Percentiles rank a stretch among this genome's conserved stretches.
Evolutionary conservation across 1,284 basidiomycete genomes (phyloP).

Genomic region (Pterulicium gracile): DNA sequence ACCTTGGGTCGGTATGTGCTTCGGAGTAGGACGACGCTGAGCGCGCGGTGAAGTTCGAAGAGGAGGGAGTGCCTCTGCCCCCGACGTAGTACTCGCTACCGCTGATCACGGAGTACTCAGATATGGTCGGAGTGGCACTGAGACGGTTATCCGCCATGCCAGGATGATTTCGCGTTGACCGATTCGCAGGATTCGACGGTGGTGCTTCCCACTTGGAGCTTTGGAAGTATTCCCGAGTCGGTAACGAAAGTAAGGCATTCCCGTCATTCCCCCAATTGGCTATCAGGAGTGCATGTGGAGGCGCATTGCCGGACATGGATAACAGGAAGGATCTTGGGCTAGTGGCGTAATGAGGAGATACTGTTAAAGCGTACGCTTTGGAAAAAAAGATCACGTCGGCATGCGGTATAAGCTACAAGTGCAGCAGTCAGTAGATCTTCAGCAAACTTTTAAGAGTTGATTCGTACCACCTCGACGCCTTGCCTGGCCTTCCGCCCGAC

Average conservation of each 20-base stretch:
- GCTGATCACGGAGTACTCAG: constrained; percentile 48
- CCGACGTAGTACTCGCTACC: constrained; percentile 69
- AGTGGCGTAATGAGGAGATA: constrained; percentile 42
- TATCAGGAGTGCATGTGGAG: constrained; percentile 66
- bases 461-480: constrained; percentile 66
- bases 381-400: constrained; percentile 70
- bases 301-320: constrained; percentile 51
- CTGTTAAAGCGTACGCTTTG: constrained; percentile 51
- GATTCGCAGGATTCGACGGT: constrained; percentile 3
- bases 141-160: constrained; percentile 12
- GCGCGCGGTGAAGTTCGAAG: constrained; percentile 40
- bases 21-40: constrained; percentile 14
- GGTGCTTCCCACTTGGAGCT: constrained; percentile 60
- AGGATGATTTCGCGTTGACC: constrained; percentile 5
- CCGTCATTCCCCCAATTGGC: constrained; percentile 69
- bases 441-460: constrained; percentile 8
- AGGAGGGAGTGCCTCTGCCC: constrained; percentile 42
- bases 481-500: constrained; percentile 59
- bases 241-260: constrained; percentile 68
- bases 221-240: constrained; percentile 75
- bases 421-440: constrained; percentile 12
- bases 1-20: neutral
- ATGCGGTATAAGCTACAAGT: constrained; percentile 56
- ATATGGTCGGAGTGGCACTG: constrained; percentile 18
- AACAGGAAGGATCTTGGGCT: constrained; percentile 67